These are phyloP conservation scores for Seiridium cupressi DNA, from an alignment of 2,329 filamentous ascomycete genomes.

Conservation along the genomic window DNA sequence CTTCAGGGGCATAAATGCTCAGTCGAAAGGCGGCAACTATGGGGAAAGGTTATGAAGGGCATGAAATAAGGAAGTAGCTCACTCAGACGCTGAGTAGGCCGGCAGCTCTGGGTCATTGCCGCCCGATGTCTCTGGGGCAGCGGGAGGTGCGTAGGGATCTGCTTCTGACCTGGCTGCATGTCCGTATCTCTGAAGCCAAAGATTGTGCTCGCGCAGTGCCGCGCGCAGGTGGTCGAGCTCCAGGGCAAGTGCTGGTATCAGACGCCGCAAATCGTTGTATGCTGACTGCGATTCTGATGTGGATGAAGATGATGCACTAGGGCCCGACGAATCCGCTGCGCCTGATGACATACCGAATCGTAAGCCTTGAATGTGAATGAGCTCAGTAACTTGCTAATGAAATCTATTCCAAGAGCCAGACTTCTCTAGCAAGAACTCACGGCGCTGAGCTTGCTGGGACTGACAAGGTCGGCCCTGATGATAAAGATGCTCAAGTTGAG, in stretches of 20 bases:
- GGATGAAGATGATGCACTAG: slow-evolving; percentile 4
- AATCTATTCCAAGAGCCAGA: no score
- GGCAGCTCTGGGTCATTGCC: slow-evolving; percentile 18
- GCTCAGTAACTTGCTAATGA: no score
- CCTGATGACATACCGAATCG: slow-evolving; percentile 5
- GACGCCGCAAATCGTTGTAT: slow-evolving; percentile 23
- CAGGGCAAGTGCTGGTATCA: slow-evolving; percentile 23
- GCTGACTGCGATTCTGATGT: slow-evolving; percentile 15
- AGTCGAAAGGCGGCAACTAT: no score
- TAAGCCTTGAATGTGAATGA: no score
- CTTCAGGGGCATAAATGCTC: no score
- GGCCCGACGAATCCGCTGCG: neutral
- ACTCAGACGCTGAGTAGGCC: slow-evolving; percentile 23
- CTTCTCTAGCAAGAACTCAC: no score
- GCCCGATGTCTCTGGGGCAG: slow-evolving; percentile 3
- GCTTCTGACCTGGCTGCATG: slow-evolving; percentile 11
- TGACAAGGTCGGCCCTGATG: no score
- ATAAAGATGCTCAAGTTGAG: no score
- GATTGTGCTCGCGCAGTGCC: slow-evolving; percentile 27
- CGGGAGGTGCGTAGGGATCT: slow-evolving; percentile 6
- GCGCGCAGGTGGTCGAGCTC: slow-evolving; percentile 27
- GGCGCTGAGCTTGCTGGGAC: no score
- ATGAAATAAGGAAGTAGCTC: no score
- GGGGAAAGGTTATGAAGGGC: no score
- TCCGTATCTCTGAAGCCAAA: slow-evolving; percentile 26